phyloP scores from a whole-genome alignment of 495 filamentous ascomycete species.

The Margaritispora aquatica region DNA sequence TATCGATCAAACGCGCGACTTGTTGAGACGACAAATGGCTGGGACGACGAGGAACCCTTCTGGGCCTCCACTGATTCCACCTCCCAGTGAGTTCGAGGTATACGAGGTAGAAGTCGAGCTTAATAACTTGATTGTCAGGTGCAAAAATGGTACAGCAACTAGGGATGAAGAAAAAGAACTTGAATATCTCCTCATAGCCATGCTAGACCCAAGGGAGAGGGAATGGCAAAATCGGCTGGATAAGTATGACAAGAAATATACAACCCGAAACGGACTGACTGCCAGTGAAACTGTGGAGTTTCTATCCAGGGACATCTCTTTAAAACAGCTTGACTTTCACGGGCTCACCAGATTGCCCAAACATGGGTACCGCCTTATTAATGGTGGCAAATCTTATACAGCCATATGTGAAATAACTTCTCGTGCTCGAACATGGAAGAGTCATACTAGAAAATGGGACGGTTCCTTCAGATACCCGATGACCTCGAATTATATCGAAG shows the following conservation, averaged over 20 bases:
- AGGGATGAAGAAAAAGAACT: background rate
- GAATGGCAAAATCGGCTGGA: background rate
- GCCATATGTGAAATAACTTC: background rate
- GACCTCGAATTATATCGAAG: background rate
- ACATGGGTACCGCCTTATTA: background rate
- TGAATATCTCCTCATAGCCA: background rate
- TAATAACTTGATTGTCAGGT: slow-evolving; percentile 2
- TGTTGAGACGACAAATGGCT: background rate
- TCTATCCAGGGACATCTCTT: background rate
- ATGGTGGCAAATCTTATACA: background rate
- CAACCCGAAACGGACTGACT: background rate
- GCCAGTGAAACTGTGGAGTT: background rate
- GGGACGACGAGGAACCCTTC: background rate
- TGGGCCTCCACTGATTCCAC: background rate
- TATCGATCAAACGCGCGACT: background rate
- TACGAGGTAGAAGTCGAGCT: slow-evolving; percentile 6
- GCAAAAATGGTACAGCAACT: background rate
- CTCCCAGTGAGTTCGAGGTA: background rate
- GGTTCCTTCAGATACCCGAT: background rate
- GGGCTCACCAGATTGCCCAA: background rate
- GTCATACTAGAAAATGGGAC: background rate
- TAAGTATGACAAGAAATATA: background rate
- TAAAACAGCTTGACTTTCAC: too few relatives aligned
- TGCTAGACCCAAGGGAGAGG: background rate
- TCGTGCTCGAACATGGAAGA: background rate